A percentile compares a stretch with the other conserved stretches of the same genome.
These are phyloP conservation scores for Magnaporthales sp. DNA, from an alignment of 2,329 filamentous ascomycete genomes.

Conservation along the genomic window DNA sequence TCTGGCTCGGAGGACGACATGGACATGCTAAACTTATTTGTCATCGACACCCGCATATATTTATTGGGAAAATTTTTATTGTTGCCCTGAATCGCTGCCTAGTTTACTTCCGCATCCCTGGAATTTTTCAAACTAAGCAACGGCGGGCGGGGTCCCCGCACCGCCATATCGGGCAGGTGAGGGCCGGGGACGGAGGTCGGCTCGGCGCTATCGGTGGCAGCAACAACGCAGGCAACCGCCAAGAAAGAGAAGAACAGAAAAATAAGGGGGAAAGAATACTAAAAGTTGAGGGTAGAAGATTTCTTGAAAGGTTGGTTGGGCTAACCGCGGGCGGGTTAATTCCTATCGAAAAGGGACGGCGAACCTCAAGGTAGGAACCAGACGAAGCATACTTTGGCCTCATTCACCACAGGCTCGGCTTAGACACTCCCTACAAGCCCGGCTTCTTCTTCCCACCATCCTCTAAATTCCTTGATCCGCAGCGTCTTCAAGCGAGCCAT, in stretches of 20 bases:
- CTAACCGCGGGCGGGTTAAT: background rate
- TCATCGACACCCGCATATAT: background rate
- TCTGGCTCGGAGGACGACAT: background rate
- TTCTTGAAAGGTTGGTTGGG: no score
- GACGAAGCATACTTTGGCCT: background rate
- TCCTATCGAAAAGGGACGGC: background rate
- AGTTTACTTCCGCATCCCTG: background rate
- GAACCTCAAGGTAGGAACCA: background rate
- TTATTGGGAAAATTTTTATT: background rate
- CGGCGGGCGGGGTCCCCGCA: background rate
- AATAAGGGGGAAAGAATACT: background rate
- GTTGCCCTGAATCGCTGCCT: background rate
- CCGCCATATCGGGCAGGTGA: background rate
- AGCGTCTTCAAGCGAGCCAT: slow-evolving; percentile 45
- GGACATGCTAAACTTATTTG: background rate
- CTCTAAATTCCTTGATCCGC: slow-evolving; percentile 41
- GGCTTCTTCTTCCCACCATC: slow-evolving; percentile 50
- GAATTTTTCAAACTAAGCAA: background rate
- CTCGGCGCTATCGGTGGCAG: slow-evolving; percentile 5
- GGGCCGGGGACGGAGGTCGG: background rate
- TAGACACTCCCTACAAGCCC: background rate
- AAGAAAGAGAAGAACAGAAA: background rate
- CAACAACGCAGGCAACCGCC: background rate
- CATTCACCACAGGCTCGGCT: background rate
- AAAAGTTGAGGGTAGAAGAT: background rate